These are phyloP conservation scores for Ophiostoma triangulosporum DNA, from an alignment of 2,329 filamentous ascomycete species.

Conservation along the genomic window DNA sequence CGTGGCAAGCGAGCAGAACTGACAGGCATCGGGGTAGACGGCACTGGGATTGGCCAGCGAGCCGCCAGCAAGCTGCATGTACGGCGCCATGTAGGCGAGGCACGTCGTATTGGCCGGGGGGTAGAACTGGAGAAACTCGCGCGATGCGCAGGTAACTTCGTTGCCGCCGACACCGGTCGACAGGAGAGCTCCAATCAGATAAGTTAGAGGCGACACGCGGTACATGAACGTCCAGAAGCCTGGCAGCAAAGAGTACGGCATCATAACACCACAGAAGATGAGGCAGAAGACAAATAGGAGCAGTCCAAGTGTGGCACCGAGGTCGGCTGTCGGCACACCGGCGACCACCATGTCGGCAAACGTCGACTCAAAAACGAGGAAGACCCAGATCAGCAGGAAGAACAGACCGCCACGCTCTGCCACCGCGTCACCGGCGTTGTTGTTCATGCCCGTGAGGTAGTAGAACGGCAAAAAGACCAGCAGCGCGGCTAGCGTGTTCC, in stretches of 20 bases:
- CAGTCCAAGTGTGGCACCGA: slow-evolving; percentile 52
- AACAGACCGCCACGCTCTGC: slow-evolving; percentile 61
- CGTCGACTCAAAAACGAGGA: slow-evolving; percentile 57
- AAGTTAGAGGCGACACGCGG: slow-evolving; percentile 42
- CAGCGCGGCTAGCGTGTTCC: slow-evolving; percentile 30
- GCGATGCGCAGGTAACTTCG: slow-evolving; percentile 33
- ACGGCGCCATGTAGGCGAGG: slow-evolving; percentile 45
- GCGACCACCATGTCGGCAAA: slow-evolving; percentile 64
- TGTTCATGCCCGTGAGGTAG: slow-evolving; percentile 49
- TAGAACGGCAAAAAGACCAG: slow-evolving; percentile 48
- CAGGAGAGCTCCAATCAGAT: slow-evolving; percentile 55
- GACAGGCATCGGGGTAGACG: slow-evolving; percentile 30
- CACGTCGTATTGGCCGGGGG: slow-evolving; percentile 51
- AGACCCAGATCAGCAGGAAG: slow-evolving; percentile 68
- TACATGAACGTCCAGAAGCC: slow-evolving; percentile 74
- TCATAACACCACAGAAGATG: slow-evolving; percentile 49
- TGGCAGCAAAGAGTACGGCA: slow-evolving; percentile 42
- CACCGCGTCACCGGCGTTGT: slow-evolving; percentile 52
- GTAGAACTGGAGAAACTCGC: slow-evolving; percentile 51
- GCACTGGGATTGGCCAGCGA: slow-evolving; percentile 42
- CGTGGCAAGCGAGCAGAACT: slow-evolving; percentile 51
- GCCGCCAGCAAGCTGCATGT: slow-evolving; percentile 36
- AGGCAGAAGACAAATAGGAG: slow-evolving; percentile 42
- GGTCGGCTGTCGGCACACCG: slow-evolving; percentile 48
- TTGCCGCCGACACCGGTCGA: slow-evolving; percentile 49